These are phyloP conservation scores for Silene latifolia DNA, from an alignment of 148 eudicot genomes.

Conservation along the genomic window DNA sequence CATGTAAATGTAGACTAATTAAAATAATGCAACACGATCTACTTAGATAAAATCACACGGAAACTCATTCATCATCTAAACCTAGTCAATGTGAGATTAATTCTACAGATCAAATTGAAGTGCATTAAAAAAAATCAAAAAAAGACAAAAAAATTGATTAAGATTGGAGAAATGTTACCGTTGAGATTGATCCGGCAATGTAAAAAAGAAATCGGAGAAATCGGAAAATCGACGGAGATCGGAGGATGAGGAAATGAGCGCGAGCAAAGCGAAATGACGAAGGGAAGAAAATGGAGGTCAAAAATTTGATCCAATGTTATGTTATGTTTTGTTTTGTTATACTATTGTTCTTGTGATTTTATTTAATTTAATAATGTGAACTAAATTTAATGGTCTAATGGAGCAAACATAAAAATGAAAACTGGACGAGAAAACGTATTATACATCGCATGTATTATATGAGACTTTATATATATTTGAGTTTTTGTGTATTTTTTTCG, in stretches of 20 bases:
- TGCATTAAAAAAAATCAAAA: neutral
- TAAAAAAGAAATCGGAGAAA: neutral
- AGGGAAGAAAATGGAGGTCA: neutral
- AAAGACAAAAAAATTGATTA: neutral
- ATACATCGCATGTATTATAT: too few species aligned
- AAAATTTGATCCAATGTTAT: too few species aligned
- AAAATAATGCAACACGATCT: constrained; percentile 8
- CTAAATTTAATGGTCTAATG: too few species aligned
- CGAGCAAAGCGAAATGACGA: neutral
- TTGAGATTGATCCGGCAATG: constrained; percentile 21
- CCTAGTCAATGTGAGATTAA: neutral
- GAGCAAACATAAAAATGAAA: too few species aligned
- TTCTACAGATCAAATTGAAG: constrained; percentile 19
- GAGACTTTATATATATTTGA: too few species aligned
- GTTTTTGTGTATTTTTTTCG: too few species aligned
- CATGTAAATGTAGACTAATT: neutral
- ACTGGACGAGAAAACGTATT: too few species aligned
- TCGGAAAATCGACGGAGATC: constrained; percentile 6
- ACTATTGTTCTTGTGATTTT: too few species aligned
- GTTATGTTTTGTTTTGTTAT: too few species aligned
- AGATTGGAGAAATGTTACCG: constrained; percentile 4
- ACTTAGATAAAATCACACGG: constrained; percentile 9
- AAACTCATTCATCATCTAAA: neutral
- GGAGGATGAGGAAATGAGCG: neutral
- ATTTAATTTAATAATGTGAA: too few species aligned